Evolutionary conservation across 495 filamentous ascomycete species (phyloP).

Genomic region (Elaphomyces granulatus): DNA sequence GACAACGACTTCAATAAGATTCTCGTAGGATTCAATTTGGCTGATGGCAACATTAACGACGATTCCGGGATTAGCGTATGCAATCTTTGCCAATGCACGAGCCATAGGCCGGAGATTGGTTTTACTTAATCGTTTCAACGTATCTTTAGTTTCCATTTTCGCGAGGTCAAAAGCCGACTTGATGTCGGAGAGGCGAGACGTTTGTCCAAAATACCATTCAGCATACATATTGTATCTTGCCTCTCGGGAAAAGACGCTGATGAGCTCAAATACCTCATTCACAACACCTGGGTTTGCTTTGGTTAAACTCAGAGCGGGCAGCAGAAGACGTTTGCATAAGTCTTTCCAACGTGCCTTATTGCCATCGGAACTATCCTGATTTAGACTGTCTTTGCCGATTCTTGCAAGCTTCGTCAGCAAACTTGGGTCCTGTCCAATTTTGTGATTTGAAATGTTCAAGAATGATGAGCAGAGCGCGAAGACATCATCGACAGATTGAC

Average conservation of each 20-base stretch:
- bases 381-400: constrained; percentile 65
- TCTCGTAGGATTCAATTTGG: constrained; percentile 84
- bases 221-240: constrained; percentile 81
- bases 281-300: constrained; percentile 70
- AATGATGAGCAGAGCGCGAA: constrained; percentile 78
- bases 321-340: constrained; percentile 64
- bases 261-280: constrained; percentile 68
- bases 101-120: constrained; percentile 78
- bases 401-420: constrained; percentile 66
- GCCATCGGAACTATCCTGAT: constrained; percentile 47
- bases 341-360: constrained; percentile 65
- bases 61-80: constrained; percentile 73
- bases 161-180: constrained; percentile 63
- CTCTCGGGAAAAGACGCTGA: constrained; percentile 60
- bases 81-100: constrained; percentile 70
- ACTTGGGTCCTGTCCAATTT: constrained; percentile 67
- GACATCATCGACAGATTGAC: constrained; percentile 79
- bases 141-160: constrained; percentile 59
- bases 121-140: constrained; percentile 71
- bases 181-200: constrained; percentile 62
- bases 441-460: constrained; percentile 69
- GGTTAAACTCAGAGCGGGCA: constrained; percentile 72
- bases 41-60: constrained; percentile 76
- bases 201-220: constrained; percentile 74
- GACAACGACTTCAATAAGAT: constrained; percentile 82